A percentile compares a stretch with the other conserved stretches of the same genome.
Evolutionary conservation across 306 rosid genomes (phyloP).

Genomic region (Rubus parviflorus): DNA sequence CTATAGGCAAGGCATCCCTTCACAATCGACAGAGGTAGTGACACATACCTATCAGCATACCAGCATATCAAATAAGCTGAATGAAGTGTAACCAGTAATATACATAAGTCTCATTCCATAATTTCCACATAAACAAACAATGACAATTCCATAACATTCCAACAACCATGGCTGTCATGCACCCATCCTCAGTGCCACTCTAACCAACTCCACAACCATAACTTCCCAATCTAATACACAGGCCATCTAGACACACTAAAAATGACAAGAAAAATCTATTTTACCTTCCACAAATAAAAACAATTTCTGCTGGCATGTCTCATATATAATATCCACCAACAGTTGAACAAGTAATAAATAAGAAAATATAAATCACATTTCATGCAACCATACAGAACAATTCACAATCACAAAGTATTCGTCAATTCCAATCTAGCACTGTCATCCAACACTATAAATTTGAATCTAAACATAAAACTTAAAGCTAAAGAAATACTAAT

Average conservation of each 20-base stretch:
- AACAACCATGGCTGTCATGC: neutral
- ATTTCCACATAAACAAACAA: neutral
- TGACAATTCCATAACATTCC: neutral
- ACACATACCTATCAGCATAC: slow-evolving; percentile 5
- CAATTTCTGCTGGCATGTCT: neutral
- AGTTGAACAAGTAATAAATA: neutral
- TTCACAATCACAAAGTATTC: neutral
- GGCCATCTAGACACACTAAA: neutral
- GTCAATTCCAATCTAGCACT: neutral
- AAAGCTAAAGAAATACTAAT: neutral
- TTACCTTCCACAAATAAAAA: neutral
- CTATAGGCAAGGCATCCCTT: slow-evolving; percentile 25
- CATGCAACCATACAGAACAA: neutral
- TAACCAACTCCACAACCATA: neutral
- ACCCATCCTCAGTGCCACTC: neutral
- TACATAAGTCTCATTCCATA: neutral
- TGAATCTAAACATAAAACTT: neutral
- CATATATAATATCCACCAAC: neutral
- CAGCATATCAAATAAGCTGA: slow-evolving; percentile 9
- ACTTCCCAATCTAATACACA: neutral
- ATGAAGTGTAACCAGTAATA: neutral
- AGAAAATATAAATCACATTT: neutral
- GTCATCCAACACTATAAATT: neutral
- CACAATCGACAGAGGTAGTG: slow-evolving; percentile 5
- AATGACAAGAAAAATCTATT: neutral